phyloP scores from a whole-genome alignment of 108 stramenopile genomes.

The Cyclotella baltica region DNA sequence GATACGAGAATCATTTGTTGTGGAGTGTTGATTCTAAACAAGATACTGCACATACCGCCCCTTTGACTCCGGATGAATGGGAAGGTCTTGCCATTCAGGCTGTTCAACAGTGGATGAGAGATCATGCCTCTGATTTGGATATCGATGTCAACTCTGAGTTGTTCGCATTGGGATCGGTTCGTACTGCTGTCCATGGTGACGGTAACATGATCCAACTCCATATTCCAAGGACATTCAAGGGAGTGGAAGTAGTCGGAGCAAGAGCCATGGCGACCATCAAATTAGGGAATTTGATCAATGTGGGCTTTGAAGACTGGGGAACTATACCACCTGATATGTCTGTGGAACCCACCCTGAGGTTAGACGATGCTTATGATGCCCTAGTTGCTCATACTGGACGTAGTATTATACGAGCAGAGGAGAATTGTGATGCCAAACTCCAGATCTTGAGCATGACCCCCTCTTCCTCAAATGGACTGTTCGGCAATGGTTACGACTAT shows the following conservation, averaged over 20 bases:
- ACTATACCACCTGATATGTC: background rate
- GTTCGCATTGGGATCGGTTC: constrained; percentile 14
- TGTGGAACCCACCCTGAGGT: background rate
- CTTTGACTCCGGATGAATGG: constrained; percentile 1
- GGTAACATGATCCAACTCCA: constrained; percentile 35
- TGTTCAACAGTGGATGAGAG: constrained; percentile 18
- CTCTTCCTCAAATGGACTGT: background rate
- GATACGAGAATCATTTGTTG: constrained; percentile 23
- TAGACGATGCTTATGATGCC: constrained; percentile 2
- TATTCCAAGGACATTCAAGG: constrained; percentile 16
- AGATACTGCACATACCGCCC: background rate
- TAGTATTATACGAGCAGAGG: background rate
- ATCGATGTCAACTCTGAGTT: constrained; percentile 20
- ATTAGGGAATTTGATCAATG: constrained; percentile 25
- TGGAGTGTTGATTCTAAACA: constrained; percentile 17
- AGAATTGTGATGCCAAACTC: constrained; percentile 12
- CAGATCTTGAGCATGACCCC: constrained; percentile 24
- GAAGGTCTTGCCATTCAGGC: constrained; percentile 13
- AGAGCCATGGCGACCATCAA: constrained; percentile 23
- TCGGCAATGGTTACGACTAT: constrained; percentile 22
- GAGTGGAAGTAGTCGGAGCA: constrained; percentile 12
- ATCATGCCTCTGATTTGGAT: constrained; percentile 17
- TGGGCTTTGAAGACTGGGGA: constrained; percentile 30
- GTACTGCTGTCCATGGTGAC: constrained; percentile 14
- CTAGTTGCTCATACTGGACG: background rate